Conservation (phyloP, 306 rosid species). For the Ormosia emarginata region DNA sequence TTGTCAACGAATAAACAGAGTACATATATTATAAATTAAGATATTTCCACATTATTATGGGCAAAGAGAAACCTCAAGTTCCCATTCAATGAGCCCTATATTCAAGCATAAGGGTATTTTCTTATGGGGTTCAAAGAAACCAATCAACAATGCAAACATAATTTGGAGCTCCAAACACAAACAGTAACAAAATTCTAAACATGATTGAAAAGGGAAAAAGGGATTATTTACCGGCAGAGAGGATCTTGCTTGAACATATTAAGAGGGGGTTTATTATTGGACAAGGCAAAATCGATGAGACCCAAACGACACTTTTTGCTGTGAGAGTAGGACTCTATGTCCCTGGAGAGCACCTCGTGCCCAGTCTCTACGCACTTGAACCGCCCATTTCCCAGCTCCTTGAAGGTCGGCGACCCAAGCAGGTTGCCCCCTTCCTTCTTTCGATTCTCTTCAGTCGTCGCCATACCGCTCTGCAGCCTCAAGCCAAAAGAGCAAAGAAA, state of each 20-base stretch:
- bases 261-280: conserved; percentile 66
- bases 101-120: no score
- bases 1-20: not conserved
- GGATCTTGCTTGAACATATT: conserved; percentile 83
- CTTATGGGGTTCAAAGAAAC: no score
- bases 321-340: conserved; percentile 56
- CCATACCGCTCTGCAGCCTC: conserved; percentile 25
- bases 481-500: no score
- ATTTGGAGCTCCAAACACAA: not conserved
- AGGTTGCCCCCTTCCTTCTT: conserved; percentile 67
- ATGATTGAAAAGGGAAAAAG: not conserved
- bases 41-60: not conserved
- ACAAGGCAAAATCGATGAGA: conserved; percentile 66
- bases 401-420: conserved; percentile 75
- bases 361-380: conserved; percentile 83
- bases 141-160: not conserved
- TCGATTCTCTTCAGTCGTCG: conserved; percentile 26
- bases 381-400: conserved; percentile 65
- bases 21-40: not conserved
- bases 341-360: conserved; percentile 69
- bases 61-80: not conserved
- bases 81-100: not conserved
- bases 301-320: conserved; percentile 91
- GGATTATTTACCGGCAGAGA: conserved; percentile 51
- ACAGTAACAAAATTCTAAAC: not conserved